These are phyloP conservation scores for Cajanus cajan DNA, from an alignment of 306 rosid species.

Conservation along the genomic window DNA sequence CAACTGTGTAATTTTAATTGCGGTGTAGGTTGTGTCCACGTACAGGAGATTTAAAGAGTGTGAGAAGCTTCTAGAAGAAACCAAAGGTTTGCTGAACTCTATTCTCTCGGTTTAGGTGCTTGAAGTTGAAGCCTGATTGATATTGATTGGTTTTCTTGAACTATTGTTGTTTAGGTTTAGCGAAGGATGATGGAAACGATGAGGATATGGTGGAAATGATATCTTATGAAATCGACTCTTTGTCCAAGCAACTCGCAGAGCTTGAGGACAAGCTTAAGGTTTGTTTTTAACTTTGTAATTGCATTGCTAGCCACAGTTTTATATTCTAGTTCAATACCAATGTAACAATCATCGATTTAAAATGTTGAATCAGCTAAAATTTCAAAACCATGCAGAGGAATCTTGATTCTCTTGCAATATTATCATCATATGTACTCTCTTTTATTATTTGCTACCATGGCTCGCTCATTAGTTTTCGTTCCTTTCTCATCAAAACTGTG, in stretches of 20 bases:
- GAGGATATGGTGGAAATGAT: conserved; percentile 95
- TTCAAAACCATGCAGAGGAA: conserved; percentile 15
- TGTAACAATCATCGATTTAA: not conserved
- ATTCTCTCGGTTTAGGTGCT: not conserved
- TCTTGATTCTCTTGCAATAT: not conserved
- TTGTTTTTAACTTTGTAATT: conserved; percentile 18
- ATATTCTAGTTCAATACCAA: conserved; percentile 1
- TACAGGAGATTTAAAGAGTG: conserved; percentile 75
- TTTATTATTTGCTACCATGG: conserved; percentile 4
- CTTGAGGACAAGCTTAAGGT: conserved; percentile 78
- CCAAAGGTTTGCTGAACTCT: conserved; percentile 61
- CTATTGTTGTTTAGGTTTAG: conserved; percentile 55
- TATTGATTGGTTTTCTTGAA: not conserved
- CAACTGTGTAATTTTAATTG: not conserved
- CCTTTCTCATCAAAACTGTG: conserved; percentile 5
- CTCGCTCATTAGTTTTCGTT: not conserved
- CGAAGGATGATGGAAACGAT: conserved; percentile 73
- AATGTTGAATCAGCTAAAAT: conserved; percentile 15
- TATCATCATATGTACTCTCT: conserved; percentile 9
- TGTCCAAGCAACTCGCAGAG: conserved; percentile 64
- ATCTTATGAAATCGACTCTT: conserved; percentile 61
- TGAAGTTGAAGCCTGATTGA: conserved; percentile 17
- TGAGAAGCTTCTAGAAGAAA: conserved; percentile 76
- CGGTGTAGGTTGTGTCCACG: conserved; percentile 68
- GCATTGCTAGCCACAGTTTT: conserved; percentile 1